phyloP scores from a whole-genome alignment of 192 early-diverging fungal genomes.

The Coemansia sp. region DNA sequence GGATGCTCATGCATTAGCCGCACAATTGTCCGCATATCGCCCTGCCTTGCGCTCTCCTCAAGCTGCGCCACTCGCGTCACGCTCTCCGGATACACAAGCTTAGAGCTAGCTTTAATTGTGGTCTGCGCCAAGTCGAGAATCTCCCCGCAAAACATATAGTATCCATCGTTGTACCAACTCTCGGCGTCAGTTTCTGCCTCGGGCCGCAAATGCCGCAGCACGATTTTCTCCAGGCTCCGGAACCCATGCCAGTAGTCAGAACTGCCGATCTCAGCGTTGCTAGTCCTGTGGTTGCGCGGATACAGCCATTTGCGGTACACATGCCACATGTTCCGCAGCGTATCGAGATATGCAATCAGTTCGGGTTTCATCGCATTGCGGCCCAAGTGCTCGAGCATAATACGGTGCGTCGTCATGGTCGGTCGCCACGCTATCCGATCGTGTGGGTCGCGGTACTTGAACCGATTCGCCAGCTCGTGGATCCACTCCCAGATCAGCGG shows the following conservation, averaged over 20 bases:
- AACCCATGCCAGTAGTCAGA: conserved; percentile 8
- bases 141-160: conserved; percentile 9
- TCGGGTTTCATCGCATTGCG: neutral
- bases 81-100: too few relatives aligned
- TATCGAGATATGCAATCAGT: conserved; percentile 2
- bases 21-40: conserved; percentile 22
- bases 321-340: conserved; percentile 21
- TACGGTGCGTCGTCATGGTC: conserved; percentile 32
- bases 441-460: conserved; percentile 2
- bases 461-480: conserved; percentile 10
- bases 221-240: conserved; percentile 13
- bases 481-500: conserved; percentile 18
- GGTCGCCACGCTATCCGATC: conserved; percentile 32
- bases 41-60: conserved; percentile 14
- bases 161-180: neutral
- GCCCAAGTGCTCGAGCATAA: conserved; percentile 21
- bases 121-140: conserved; percentile 17
- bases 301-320: conserved; percentile 29
- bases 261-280: too few relatives aligned
- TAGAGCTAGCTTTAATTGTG: too few relatives aligned
- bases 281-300: neutral
- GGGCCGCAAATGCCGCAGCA: conserved; percentile 16
- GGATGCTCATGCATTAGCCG: conserved; percentile 24
- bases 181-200: too few relatives aligned
- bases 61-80: neutral